A percentile compares a stretch with the other conserved stretches of the same genome.
These are phyloP conservation scores for Lanmaoa rubissima DNA, from an alignment of 768 basidiomycete genomes.

Conservation along the genomic window DNA sequence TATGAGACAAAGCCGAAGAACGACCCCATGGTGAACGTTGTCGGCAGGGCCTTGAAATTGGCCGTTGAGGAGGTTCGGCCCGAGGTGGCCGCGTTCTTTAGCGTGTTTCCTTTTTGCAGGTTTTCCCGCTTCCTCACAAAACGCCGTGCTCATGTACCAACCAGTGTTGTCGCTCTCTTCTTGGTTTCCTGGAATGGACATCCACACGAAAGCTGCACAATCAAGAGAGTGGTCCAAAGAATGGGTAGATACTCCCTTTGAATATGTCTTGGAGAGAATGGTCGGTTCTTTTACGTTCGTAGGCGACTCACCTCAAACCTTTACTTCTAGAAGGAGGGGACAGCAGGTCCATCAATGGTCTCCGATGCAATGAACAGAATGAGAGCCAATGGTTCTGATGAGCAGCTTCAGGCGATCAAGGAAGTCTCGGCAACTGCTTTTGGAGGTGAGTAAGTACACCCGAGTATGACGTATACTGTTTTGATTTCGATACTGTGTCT, in stretches of 20 bases:
- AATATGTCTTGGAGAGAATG: conserved; percentile 13
- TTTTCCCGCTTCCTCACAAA: neutral
- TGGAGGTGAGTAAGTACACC: conserved; percentile 10
- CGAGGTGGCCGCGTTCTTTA: conserved; percentile 19
- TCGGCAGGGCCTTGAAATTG: conserved; percentile 26
- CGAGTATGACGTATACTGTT: neutral
- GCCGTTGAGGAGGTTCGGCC: conserved; percentile 23
- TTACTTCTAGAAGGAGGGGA: conserved; percentile 8
- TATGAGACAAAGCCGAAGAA: conserved; percentile 29
- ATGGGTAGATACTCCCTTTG: conserved; percentile 23
- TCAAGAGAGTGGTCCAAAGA: conserved; percentile 16
- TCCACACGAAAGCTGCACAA: conserved; percentile 25
- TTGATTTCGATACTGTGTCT: neutral
- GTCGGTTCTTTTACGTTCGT: conserved; percentile 3
- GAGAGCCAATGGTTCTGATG: neutral
- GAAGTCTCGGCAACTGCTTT: conserved; percentile 21
- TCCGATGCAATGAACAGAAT: conserved; percentile 11
- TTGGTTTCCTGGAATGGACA: conserved; percentile 31
- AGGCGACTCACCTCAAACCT: neutral
- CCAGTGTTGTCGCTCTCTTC: conserved; percentile 25
- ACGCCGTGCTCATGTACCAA: conserved; percentile 11
- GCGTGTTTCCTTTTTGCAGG: conserved; percentile 11
- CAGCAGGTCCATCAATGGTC: conserved; percentile 15
- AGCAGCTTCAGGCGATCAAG: conserved; percentile 14
- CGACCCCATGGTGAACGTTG: conserved; percentile 29